These are phyloP conservation scores for Pelomyxa schiedti DNA, from an alignment of 78 protist genomes.

Conservation along the genomic window DNA sequence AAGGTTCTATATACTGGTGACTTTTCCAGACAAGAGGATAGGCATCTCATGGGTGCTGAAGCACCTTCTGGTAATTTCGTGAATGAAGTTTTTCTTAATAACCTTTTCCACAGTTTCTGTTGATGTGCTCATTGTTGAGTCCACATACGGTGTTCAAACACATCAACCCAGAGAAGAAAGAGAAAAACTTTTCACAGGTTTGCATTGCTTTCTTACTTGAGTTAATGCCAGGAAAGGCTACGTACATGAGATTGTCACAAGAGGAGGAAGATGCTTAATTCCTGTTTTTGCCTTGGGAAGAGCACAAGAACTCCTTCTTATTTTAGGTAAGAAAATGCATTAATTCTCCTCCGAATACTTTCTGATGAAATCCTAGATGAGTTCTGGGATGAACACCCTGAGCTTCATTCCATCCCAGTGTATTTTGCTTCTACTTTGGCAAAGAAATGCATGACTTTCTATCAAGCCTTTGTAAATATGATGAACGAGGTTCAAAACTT, in stretches of 20 bases:
- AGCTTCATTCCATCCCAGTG: slow-evolving; percentile 79
- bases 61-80: slow-evolving; percentile 43
- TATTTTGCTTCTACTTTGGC: slow-evolving; percentile 85
- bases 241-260: slow-evolving; percentile 29
- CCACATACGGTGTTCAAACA: slow-evolving; percentile 79
- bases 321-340: slow-evolving; percentile 36
- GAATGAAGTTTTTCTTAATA: neutral
- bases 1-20: slow-evolving; percentile 93
- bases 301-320: slow-evolving; percentile 92
- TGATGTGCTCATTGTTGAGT: slow-evolving; percentile 83
- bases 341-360: neutral
- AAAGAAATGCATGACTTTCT: slow-evolving; percentile 69
- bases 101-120: slow-evolving; percentile 32
- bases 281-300: slow-evolving; percentile 95
- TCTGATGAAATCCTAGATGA: slow-evolving; percentile 14
- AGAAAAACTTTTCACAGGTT: slow-evolving; percentile 65
- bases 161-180: slow-evolving; percentile 80
- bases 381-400: slow-evolving; percentile 53
- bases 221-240: slow-evolving; percentile 5
- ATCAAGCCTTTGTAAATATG: slow-evolving; percentile 68
- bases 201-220: slow-evolving; percentile 13
- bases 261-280: slow-evolving; percentile 81
- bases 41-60: slow-evolving; percentile 93
- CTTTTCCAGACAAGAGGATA: slow-evolving; percentile 81
- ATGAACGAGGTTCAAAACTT: slow-evolving; percentile 79